phyloP scores from a whole-genome alignment of 352 stramenopile species.

The Peronospora farinosa region DNA sequence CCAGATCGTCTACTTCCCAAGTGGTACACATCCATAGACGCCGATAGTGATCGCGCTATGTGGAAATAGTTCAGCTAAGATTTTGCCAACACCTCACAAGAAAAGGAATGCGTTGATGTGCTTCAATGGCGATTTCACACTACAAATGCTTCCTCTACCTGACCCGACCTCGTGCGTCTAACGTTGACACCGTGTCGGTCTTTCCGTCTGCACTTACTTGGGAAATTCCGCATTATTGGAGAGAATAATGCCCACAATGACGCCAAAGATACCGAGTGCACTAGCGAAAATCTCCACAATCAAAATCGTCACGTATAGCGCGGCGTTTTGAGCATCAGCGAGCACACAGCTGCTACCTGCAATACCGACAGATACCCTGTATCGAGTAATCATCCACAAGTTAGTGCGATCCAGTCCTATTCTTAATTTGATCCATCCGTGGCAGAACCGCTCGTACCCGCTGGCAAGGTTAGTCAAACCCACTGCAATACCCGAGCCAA shows the following conservation, averaged over 20 bases:
- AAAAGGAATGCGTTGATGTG: slow-evolving; percentile 34
- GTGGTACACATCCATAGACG: slow-evolving; percentile 80
- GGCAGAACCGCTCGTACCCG: slow-evolving; percentile 44
- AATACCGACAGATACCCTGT: slow-evolving; percentile 95
- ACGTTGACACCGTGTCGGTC: neutral
- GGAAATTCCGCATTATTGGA: slow-evolving; percentile 95
- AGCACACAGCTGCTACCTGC: slow-evolving; percentile 96
- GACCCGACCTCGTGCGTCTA: slow-evolving; percentile 4
- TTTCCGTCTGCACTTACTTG: slow-evolving; percentile 43
- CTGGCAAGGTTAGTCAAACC: slow-evolving; percentile 98
- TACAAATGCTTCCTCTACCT: slow-evolving; percentile 5
- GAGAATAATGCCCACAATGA: slow-evolving; percentile 98
- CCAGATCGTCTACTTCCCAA: slow-evolving; percentile 57
- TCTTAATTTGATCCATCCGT: neutral
- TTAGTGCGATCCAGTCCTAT: slow-evolving; percentile 4
- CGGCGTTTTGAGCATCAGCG: slow-evolving; percentile 96
- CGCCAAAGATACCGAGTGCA: slow-evolving; percentile 97
- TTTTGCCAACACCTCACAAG: slow-evolving; percentile 5
- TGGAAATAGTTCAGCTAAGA: slow-evolving; percentile 47
- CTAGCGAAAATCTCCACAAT: slow-evolving; percentile 99
- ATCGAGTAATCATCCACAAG: slow-evolving; percentile 1
- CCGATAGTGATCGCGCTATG: slow-evolving; percentile 75
- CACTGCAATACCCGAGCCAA: slow-evolving; percentile 94
- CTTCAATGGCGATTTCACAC: slow-evolving; percentile 24
- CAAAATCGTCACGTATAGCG: slow-evolving; percentile 99